Base-by-base conservation (phyloP, 441 rosid species). In the Adansonia madagascariensis region DNA sequence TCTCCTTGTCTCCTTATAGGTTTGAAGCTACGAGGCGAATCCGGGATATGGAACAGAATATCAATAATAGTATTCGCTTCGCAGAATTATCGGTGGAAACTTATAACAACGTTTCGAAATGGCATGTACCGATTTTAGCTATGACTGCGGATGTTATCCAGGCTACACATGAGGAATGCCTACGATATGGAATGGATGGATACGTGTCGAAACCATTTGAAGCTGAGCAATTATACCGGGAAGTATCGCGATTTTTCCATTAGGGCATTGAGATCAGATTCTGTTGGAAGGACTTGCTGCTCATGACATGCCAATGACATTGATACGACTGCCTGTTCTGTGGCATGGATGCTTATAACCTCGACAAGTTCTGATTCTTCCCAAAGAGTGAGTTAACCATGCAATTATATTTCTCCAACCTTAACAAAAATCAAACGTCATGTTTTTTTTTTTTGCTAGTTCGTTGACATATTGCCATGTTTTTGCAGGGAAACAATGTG, bases 121-220 rank as follows among this genome's bases (percentile, higher is more conserved):
- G 87, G 91, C 92, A 84, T 66, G 78, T 92, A 3, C 97, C 97
- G 0, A 86, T 94, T 78, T 80, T 94, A 83, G 97, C 98, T 77
- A 94, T 94, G 98, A 94, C 97, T 0, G 98, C 97, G 27, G 97
- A 92, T 61, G 97, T 94, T 46, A 90, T 91, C 77, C 93, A 92
- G 65, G 98, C 98, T 53, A 92, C 97, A 1, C 89, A 89, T 8
- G 98, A 90, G 81, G 81, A 84, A 79, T 94, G 98, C 83, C 74
- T 82, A 1, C 84, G 63, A 69, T 81, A 79, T 50, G 97, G 90
- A 79, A 91, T 94, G 98, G 92, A 91, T 79, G 98, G 98, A 46
- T 91, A 94, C 81, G 96, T 94, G 61, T 94, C 98, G 31, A 92
- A 92, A 78, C 98, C 98, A 47, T 92, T 94, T 66, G 97, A 94